Base-by-base conservation (phyloP, 1,284 basidiomycete species). In the Fomitopsis schrenkii region DNA sequence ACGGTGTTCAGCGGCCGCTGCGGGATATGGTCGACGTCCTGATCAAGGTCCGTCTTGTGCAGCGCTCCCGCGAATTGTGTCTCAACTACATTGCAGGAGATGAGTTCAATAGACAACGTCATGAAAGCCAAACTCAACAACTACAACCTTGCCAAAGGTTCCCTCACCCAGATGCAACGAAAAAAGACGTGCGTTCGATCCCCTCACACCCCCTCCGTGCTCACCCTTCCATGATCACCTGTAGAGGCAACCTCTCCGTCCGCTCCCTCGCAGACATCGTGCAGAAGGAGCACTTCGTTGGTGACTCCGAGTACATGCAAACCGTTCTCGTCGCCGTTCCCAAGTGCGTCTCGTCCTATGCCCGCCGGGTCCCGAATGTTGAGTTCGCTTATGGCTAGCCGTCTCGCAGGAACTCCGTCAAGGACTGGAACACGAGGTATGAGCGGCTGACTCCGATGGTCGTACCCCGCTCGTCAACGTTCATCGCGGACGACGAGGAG, bases 121-220 rank as follows among this genome's bases (percentile, higher is more conserved):
- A 90, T 95, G 85, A 96, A 93, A 81, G 82, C 88, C 62, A 98
- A 98, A 76, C 78, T 96, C 38, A 92, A 90, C 70, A 90, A 88
- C 70, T 99, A 99, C 77, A 97, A 96, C 71, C 80, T 97, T 22
- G 93, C 95, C 58, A 99, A 99, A 76, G 95, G 96, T 0, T 90
- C 93, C 52, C 80, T 99, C 62, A 87, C 89, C n/a, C 91, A 94
- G 71, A 87, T 98, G 80, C 94, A 98, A 74, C 87, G 97, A 66
- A 98, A 95, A 84, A 93, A 94, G 81, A 88, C 86, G 94, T 96
- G 88, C 77, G 28, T 14, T 17, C 46, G 17, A 28, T 14, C 28
- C 15, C 41, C 19, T 36, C 26, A 42, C 33, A 40, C 7, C 4
- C 19, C 35, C 22, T 10, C n/a, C 15, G 7, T 19, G n/a, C 38